These are phyloP conservation scores for Gynostemma pentaphyllum DNA, from an alignment of 306 rosid genomes.

Conservation along the genomic window DNA sequence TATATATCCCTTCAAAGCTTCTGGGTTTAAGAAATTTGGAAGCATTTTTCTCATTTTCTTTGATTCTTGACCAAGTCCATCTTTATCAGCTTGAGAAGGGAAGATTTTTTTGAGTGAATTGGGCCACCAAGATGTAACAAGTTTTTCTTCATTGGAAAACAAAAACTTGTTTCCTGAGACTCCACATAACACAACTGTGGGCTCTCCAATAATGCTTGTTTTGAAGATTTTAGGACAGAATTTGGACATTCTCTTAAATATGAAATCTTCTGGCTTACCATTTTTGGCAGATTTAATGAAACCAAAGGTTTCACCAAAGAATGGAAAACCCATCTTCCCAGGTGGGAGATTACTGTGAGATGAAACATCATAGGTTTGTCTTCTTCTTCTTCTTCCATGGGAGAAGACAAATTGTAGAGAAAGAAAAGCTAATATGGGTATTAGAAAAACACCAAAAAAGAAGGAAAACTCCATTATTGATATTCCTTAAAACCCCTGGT, in stretches of 20 bases:
- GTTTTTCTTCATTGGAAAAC: constrained; percentile 4
- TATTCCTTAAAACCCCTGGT: no score
- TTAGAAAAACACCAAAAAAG: no score
- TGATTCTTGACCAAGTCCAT: constrained; percentile 34
- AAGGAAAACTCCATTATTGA: no score
- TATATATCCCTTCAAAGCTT: no score
- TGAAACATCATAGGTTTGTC: no score
- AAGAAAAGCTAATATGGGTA: no score
- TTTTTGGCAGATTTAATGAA: constrained; percentile 55
- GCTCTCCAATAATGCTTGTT: background rate
- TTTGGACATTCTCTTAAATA: constrained; percentile 60
- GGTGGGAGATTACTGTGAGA: constrained; percentile 28
- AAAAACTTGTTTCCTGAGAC: background rate
- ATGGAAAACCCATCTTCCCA: constrained; percentile 53
- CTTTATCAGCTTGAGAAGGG: constrained; percentile 27
- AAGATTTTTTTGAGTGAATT: constrained; percentile 48
- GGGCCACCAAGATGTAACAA: constrained; percentile 72
- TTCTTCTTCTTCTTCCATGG: no score
- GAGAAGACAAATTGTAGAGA: no score
- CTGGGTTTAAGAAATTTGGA: no score
- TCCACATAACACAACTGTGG: background rate
- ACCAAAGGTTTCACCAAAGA: constrained; percentile 62
- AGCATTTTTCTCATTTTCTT: no score
- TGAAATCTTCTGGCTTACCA: constrained; percentile 77
- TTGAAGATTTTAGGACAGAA: constrained; percentile 13